These are phyloP conservation scores for Fusarium xylarioides DNA, from an alignment of 2,329 filamentous ascomycete genomes.

Conservation along the genomic window DNA sequence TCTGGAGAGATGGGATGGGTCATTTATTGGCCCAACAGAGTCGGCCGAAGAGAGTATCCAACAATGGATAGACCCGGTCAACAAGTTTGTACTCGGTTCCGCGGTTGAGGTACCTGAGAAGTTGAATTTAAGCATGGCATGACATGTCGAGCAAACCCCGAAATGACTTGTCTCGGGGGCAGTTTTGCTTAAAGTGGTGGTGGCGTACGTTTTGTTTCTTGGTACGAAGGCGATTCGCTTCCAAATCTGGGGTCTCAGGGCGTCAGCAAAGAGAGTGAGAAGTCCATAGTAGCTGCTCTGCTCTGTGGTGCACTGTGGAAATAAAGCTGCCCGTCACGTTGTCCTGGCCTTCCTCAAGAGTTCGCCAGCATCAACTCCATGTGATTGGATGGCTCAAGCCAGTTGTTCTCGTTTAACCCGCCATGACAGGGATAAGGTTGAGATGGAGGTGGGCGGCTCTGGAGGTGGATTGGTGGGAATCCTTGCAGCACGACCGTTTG, in stretches of 20 bases:
- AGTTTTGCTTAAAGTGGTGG: constrained; percentile 24
- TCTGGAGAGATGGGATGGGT: constrained; percentile 35
- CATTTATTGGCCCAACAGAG: constrained; percentile 29
- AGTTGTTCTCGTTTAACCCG: constrained; percentile 30
- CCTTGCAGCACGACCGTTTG: constrained; percentile 16
- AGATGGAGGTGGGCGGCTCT: constrained; percentile 28
- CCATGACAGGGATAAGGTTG: constrained; percentile 19
- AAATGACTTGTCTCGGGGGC: constrained; percentile 17
- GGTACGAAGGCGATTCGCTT: constrained; percentile 9
- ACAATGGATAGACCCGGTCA: constrained; percentile 13
- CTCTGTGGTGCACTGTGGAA: not conserved
- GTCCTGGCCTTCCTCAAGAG: constrained; percentile 9
- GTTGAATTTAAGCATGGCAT: constrained; percentile 7
- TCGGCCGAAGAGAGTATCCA: constrained; percentile 14
- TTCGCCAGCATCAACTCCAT: constrained; percentile 11
- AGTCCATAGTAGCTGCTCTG: not conserved
- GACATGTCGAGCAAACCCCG: constrained; percentile 26
- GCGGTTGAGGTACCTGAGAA: constrained; percentile 14
- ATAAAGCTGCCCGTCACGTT: not conserved
- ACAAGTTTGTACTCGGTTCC: constrained; percentile 18
- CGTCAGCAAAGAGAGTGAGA: constrained; percentile 12
- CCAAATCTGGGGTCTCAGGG: constrained; percentile 10
- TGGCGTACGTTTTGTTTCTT: constrained; percentile 15
- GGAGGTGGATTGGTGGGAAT: constrained; percentile 32
- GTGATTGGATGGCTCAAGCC: constrained; percentile 17